These are phyloP conservation scores for Phytopythium montanum DNA, from an alignment of 352 stramenopile genomes.

Conservation along the genomic window DNA sequence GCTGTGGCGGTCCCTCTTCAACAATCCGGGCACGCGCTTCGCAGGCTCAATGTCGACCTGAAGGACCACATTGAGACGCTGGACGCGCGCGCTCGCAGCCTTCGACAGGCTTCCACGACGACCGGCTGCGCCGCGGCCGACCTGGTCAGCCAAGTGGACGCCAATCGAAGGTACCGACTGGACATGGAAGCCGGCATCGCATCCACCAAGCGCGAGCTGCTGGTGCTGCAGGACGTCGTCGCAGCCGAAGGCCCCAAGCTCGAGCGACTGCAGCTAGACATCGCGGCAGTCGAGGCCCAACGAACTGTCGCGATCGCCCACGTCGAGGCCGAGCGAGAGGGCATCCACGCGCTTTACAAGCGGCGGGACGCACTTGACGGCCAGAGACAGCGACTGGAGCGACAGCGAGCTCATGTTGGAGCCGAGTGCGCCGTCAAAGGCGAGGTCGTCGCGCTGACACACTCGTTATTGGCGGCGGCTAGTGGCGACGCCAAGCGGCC, in stretches of 20 bases:
- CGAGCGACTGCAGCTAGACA: not conserved
- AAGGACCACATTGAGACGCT: not conserved
- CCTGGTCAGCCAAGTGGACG: not conserved
- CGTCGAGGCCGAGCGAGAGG: not conserved
- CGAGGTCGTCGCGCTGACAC: constrained; percentile 1
- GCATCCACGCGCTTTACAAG: not conserved
- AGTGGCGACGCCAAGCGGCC: too few relatives aligned
- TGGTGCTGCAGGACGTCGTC: not conserved
- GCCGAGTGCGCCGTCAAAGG: not conserved
- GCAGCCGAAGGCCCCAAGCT: not conserved
- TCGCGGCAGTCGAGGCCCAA: not conserved
- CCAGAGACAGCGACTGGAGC: not conserved
- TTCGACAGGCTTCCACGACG: not conserved
- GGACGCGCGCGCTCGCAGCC: not conserved
- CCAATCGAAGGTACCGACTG: not conserved
- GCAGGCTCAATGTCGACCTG: constrained; percentile 9
- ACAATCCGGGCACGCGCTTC: constrained; percentile 18
- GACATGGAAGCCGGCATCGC: not conserved
- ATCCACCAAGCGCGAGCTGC: not conserved
- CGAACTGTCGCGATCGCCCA: not conserved
- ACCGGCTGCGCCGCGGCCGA: not conserved
- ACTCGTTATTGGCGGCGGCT: not conserved
- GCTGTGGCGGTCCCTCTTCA: constrained; percentile 29
- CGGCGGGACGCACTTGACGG: not conserved
- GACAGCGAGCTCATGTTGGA: not conserved